A percentile compares a stretch with the other conserved stretches of the same genome.
These are phyloP conservation scores for Trichocomaceae sp. DNA, from an alignment of 2,329 filamentous ascomycete genomes.

Conservation along the genomic window DNA sequence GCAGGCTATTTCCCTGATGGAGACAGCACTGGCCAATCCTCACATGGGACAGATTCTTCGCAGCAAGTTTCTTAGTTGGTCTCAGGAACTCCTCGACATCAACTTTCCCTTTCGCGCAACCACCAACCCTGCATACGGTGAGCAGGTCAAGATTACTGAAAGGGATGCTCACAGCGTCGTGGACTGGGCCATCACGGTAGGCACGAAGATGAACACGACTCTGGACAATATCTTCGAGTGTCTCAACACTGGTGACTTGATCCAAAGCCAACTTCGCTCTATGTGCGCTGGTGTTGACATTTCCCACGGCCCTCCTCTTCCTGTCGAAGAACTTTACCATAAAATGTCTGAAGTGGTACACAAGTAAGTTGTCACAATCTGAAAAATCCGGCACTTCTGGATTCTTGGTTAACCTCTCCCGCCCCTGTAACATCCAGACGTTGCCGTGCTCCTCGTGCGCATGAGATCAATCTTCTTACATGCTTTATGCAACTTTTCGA, in stretches of 20 bases:
- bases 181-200: conserved; percentile 5
- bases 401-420: background rate
- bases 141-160: conserved; percentile 1
- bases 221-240: background rate
- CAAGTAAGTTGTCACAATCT: background rate
- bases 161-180: conserved; percentile 8
- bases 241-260: background rate
- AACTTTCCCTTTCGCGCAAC: background rate
- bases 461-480: background rate
- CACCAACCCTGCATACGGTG: background rate
- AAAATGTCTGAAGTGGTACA: conserved; percentile 5
- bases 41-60: background rate
- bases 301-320: background rate
- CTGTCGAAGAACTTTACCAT: conserved; percentile 3
- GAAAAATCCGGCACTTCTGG: background rate
- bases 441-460: background rate
- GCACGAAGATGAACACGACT: background rate
- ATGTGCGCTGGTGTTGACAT: conserved; percentile 1
- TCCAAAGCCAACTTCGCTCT: background rate
- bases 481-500: background rate
- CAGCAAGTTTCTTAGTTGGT: background rate
- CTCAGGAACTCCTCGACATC: conserved; percentile 3
- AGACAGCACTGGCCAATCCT: background rate
- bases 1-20: conserved; percentile 5
- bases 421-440: background rate